phyloP scores from a whole-genome alignment of 148 eudicot species.

The Rhododendron griersonianum region DNA sequence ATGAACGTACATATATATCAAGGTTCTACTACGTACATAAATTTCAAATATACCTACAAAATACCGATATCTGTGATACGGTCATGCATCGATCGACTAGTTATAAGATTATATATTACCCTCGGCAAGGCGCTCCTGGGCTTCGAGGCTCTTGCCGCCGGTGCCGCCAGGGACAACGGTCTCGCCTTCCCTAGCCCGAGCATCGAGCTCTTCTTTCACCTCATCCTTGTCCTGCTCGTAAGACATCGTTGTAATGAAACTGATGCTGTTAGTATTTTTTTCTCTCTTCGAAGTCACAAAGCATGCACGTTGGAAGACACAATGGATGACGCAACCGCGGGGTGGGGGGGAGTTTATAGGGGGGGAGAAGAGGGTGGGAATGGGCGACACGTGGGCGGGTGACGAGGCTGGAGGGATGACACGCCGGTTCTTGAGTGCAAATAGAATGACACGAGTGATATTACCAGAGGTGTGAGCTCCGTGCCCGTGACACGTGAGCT shows the following conservation, averaged over 20 bases:
- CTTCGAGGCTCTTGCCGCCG: constrained; percentile 31
- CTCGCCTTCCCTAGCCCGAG: constrained; percentile 24
- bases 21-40: not conserved
- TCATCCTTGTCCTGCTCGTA: constrained; percentile 4
- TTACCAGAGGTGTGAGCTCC: not conserved
- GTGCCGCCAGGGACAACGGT: constrained; percentile 34
- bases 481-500: not conserved
- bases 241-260: not conserved
- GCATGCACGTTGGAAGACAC: not conserved
- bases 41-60: not conserved
- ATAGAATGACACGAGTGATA: not conserved
- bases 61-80: no score
- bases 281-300: not conserved
- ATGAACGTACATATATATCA: not conserved
- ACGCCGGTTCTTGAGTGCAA: not conserved
- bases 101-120: not conserved
- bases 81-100: no score
- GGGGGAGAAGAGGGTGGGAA: not conserved
- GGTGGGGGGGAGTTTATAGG: not conserved
- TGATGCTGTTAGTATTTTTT: not conserved
- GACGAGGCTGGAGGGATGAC: constrained; percentile 3
- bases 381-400: not conserved
- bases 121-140: constrained; percentile 35
- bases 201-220: constrained; percentile 16
- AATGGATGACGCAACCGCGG: not conserved